Evolutionary conservation across 768 basidiomycete species (phyloP), one percentile per base, ranked within the genome.

Genomic region (Rhizopogon vinicolor): DNA sequence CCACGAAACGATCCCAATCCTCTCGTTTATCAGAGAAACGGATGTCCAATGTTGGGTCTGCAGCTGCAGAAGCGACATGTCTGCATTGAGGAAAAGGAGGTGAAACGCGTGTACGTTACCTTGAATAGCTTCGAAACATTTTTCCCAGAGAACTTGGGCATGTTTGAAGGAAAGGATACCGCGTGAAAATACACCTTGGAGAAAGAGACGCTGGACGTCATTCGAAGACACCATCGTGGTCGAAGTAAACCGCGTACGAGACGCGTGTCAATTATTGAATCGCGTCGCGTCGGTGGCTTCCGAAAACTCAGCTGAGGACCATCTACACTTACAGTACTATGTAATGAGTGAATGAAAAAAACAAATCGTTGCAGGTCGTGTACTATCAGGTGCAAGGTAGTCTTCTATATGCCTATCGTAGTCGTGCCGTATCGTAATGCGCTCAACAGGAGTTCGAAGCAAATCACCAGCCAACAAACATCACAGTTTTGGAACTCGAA

Each of bases 401-500:
- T 50, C 35, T 19, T 29, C 14, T 53, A n/a, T 22, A 39, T 44
- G 35, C 16, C 12, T 41, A 31, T 41, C 7, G 31, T 49, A 37
- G 33, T 16, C 6, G 19, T 35, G 31, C 33, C 33, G 14, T 49
- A 49, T 49, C 22, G 19, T 49, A 49, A 37, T 49, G 14, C 16
- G 35, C 35, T 39, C 48, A 37, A 37, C 35, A 49, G 33, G 33
- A 49, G 53, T 51, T 49, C 50, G 39, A 28, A 37, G 18, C 25
- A 52, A 37, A 12, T 50, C 9, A 35, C 18, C 35, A 54, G n/a
- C 25, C 43, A 48, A 41, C 50, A 10, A 13, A 37, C 12, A 35
- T 79, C 71, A 91, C 44, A 82, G 62, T 73, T 93, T 93, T 12
- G 91, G 90, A 51, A 98, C 84, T 49, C 85, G 81, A 44, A 99